Base-by-base conservation (phyloP, 768 basidiomycete genomes). In the Psilocybe cyanescens region DNA sequence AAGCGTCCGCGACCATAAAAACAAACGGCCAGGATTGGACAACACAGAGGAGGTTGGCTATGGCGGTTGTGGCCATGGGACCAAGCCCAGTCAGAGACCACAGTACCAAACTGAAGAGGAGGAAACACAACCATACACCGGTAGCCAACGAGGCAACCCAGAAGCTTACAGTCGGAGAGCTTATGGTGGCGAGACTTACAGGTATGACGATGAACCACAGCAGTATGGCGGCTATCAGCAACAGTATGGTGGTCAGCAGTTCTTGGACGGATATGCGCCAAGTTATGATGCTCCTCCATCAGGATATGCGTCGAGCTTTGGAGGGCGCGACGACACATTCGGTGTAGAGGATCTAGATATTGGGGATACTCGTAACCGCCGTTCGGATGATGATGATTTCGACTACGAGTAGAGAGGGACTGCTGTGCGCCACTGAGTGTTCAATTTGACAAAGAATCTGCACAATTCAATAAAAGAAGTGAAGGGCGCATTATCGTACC, bases 11-110 rank as follows among this genome's bases (percentile, higher is more conserved):
- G 73, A 79, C 2, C 83, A 83, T 47, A 82, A 77, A 66, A 88
- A 88, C 70, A 86, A 87, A 65, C 80, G 85, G 16, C 75, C 81
- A 16, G 83, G 81, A 50, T 79, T 81, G 14, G 83, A 85, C 46
- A 74, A 75, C 30, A 72, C 78, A 48, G 68, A 72, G n/a, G 79
- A 82, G 64, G 67, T 75, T 50, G 76, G 78, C 16, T 79, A 78
- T 54, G 76, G 74, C 16, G 74, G 74, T 1, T 71, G 70, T 52
- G 70, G 72, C 33, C 72, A 76, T 62, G 72, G 72, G 28, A 31
- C 57, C 48, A 59, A 58, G 16, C 60, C 62, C 24, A 24, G 24
- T 28, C 51, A 45, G 12, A 60, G 48, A 30, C 2, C 24, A 24
- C 24, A 24, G 2, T 24, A 24, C 24, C 24, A 24, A 24, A 24